Evolutionary conservation across 805 yeast genomes (phyloP), one percentile per base, ranked within the genome.

Genomic region (Dipodascus geniculatus): DNA sequence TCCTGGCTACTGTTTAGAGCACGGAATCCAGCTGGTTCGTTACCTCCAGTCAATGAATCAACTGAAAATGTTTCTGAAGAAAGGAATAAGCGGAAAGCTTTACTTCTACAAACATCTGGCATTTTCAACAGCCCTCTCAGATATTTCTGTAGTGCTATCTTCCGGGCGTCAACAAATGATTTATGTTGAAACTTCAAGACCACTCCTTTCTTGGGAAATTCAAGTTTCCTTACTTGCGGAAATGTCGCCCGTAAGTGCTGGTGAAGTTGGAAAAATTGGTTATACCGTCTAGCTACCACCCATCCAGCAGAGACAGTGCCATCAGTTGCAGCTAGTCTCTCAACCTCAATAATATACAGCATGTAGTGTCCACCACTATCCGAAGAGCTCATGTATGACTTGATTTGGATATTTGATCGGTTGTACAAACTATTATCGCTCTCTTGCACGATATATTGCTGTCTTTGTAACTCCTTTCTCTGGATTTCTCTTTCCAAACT

Each of bases 281-380:
- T 86, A 63, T 82, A 90, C 54, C 98, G 72, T 59, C 96, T 71
- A 0, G 96, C 91, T n/a, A 89, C 85, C 52, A 87, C 80, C 97
- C 97, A 91, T 0, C 87, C 85, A 0, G 90, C 87, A 1, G 78
- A 71, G 3, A 75, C 74, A 4, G 70, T 64, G 2, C 71, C 74
- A 2, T 77, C 78, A 0, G 55, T 56, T 1, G 65, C 61, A 3
- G 54, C 55, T 8, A 62, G 70, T 64, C 81, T 83, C 52, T 81
- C 82, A 2, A 91, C 87, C 60, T 83, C 88, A 28, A 91, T 83
- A 24, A 87, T 76, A 66, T 90, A 90, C 51, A 85, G 71, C 2
- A 81, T 79, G 56, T 78, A 84, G 48, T 80, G 86, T 0, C 83
- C 81, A 24, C 74, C 68, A n/a, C 69, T 73, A 1, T 80, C 84